Conservation (phyloP, 129 eudicot genomes). For the Calendula officinalis region DNA sequence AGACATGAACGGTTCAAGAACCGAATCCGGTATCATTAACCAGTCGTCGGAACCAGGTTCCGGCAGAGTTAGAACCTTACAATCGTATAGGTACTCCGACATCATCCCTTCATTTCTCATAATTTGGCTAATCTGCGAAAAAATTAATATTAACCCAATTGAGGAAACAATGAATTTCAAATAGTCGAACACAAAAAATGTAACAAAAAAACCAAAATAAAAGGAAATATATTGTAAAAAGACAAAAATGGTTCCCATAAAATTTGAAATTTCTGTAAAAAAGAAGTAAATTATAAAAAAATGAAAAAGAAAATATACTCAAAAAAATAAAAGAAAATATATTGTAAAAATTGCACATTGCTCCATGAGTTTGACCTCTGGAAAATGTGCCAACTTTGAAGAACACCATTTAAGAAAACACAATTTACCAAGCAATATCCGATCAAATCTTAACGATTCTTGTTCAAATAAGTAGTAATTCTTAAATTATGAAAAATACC, state of each 20-base stretch:
- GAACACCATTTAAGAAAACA: constrained; percentile 27
- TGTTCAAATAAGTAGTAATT: constrained; percentile 3
- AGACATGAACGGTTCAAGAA: constrained; percentile 47
- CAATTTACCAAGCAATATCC: constrained; percentile 36
- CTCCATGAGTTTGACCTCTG: constrained; percentile 35
- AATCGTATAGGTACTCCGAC: constrained; percentile 37
- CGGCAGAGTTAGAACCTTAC: constrained; percentile 37
- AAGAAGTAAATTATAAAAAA: background rate
- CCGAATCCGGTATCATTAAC: constrained; percentile 53
- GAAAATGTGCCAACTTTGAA: constrained; percentile 36
- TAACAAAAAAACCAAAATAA: background rate
- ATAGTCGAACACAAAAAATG: background rate
- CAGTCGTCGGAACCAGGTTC: constrained; percentile 55
- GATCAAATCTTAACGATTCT: constrained; percentile 17
- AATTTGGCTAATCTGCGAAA: constrained; percentile 44
- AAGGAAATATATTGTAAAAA: too few relatives aligned
- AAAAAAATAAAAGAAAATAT: background rate
- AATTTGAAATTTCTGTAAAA: background rate
- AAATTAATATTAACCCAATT: constrained; percentile 24
- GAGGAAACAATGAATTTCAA: constrained; percentile 1
- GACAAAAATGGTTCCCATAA: constrained; percentile 17
- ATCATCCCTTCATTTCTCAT: constrained; percentile 27
- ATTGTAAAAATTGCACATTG: constrained; percentile 18
- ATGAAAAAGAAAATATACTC: background rate
- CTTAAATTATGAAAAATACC: background rate